Evolutionary conservation across 2,329 filamentous ascomycete genomes (phyloP).

Genomic region (Xylaria sp.): DNA sequence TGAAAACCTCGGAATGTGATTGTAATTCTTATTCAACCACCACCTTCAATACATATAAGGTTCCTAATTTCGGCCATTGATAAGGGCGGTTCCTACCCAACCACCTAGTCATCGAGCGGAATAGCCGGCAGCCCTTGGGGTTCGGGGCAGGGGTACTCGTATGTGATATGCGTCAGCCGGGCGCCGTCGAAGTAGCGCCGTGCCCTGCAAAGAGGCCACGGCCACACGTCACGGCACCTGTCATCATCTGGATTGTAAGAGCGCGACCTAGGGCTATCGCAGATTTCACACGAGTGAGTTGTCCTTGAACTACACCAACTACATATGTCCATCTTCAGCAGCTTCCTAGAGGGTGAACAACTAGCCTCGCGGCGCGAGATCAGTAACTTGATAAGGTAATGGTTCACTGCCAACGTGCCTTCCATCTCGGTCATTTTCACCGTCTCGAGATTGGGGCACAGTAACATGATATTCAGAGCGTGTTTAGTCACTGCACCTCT

Average conservation of each 20-base stretch:
- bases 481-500: slow-evolving; percentile 19
- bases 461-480: slow-evolving; percentile 12
- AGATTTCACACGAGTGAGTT: slow-evolving; percentile 23
- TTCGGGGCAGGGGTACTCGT: slow-evolving; percentile 28
- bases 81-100: neutral
- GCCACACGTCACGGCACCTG: slow-evolving; percentile 20
- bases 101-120: neutral
- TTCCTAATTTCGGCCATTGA: neutral
- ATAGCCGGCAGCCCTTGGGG: neutral
- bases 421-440: slow-evolving; percentile 26
- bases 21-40: neutral
- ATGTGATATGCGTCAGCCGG: slow-evolving; percentile 29
- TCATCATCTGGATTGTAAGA: neutral
- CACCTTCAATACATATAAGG: neutral
- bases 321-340: slow-evolving; percentile 30
- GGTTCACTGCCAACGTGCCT: slow-evolving; percentile 16
- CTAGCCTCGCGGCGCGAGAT: slow-evolving; percentile 22
- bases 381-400: slow-evolving; percentile 11
- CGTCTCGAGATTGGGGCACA: slow-evolving; percentile 20
- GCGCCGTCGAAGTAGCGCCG: slow-evolving; percentile 15
- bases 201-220: slow-evolving; percentile 26
- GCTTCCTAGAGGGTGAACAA: slow-evolving; percentile 1
- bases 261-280: slow-evolving; percentile 4
- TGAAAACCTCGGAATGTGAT: neutral
- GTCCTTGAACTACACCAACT: slow-evolving; percentile 19